Evolutionary conservation across 177 flowering plant species (phyloP), one percentile per base, ranked within the genome.

Genomic region (Telopea speciosissima): DNA sequence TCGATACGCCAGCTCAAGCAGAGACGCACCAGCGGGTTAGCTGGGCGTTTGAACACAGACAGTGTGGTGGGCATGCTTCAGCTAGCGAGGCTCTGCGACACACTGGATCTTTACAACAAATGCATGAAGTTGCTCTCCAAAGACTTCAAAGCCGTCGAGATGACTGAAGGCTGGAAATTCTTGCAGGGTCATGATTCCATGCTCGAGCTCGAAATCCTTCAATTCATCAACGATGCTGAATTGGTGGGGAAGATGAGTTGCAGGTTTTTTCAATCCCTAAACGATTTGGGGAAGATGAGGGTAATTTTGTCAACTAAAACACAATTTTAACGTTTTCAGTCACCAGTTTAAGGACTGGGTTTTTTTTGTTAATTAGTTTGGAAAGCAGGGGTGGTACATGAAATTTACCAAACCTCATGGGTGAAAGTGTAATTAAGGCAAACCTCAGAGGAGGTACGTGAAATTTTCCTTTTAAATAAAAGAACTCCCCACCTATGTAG

Each of bases 141-240:
- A 0, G 74, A 87, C 22, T 92, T 87, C 80, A 88, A 81, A 72
- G 74, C 81, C 8, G 95, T 91, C 12, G 90, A 91, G 82, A 75
- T 77, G 40, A 91, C 91, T 0, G 99, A 95, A 72, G 97, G 85
- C 0, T 95, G 98, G 98, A 88, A 79, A 76, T 92, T 95, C 79
- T 28, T 95, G 70, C 92, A 90, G 68, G 67, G 85, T 25, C 80
- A 91, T 42, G 98, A 92, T 65, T 95, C 97, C 5, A 80, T 81
- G 80, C 88, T 95, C 3, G 98, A 95, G 79, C 96, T 92, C 45
- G 89, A 91, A 40, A 85, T 93, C 52, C 79, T 93, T 3, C 88
- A 90, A 67, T 88, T 88, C 86, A 84, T 95, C 19, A 92, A 91
- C n/a, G 99, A 93, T 73, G 67, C 83, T 17, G 97, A 89, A 81